Evolutionary conservation across 2,329 filamentous ascomycete species (phyloP).

Genomic region (Pseudogymnoascus sp.): DNA sequence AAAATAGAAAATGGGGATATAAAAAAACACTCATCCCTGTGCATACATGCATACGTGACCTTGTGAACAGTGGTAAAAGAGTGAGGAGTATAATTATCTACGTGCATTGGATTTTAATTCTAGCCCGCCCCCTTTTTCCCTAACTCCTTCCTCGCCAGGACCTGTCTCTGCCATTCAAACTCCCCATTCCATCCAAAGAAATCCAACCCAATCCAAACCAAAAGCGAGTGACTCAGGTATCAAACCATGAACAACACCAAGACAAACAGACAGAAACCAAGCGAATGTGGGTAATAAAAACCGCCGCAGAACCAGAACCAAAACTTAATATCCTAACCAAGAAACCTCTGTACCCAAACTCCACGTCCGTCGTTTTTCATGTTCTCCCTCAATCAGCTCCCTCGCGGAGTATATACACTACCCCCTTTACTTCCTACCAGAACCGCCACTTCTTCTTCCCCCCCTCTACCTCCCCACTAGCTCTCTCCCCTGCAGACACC

Average conservation of each 20-base stretch:
- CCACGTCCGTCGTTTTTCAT: neutral
- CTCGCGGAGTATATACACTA: neutral
- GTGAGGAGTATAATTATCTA: neutral
- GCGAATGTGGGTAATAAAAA: neutral
- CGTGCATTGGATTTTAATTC: neutral
- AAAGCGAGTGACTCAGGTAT: conserved; percentile 2
- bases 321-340: neutral
- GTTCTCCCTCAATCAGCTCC: neutral
- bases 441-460: neutral
- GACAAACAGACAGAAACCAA: neutral
- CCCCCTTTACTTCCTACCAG: neutral
- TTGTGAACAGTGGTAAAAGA: neutral
- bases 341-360: neutral
- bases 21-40: neutral
- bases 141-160: neutral
- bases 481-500: no score
- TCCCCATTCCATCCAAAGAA: neutral
- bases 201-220: neutral
- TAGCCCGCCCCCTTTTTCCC: neutral
- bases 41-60: neutral
- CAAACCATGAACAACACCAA: neutral
- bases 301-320: neutral
- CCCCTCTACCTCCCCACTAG: neutral
- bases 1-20: conserved; percentile 1
- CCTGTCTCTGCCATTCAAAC: neutral